Base-by-base conservation (phyloP, 2,329 filamentous ascomycete genomes). In the Pezicula carpinea region DNA sequence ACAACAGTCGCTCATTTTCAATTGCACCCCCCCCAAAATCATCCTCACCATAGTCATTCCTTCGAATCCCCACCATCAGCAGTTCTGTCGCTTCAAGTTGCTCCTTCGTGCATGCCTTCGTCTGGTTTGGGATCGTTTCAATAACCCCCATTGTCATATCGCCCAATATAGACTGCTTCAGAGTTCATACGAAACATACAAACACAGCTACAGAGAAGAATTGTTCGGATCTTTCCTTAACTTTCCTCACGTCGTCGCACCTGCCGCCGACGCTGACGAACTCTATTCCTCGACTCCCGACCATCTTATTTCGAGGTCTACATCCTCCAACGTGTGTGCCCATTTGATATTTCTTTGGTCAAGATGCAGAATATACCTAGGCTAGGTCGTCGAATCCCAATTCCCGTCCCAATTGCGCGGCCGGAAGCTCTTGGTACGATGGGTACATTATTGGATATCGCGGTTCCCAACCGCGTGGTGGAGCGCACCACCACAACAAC, bases 1-100 rank as follows among this genome's bases (percentile, higher is more conserved):
- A 51, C 61, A 32, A 53, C 54, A 66, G 63, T 67, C 70, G 64
- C 64, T 74, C 70, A 17, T 60, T 59, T 46, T 43, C 13, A 21
- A 38, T 17, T n/a, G n/a, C n/a, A n/a, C n/a, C n/a, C 35, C 17
- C 21, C 35, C 46, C 39, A 54, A 17, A 13, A 39, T 17, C 57
- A 44, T 50, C 50, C 59, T 56, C 55, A 62, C 59, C 49, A 46
- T 50, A 63, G 62, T 64, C 64, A 51, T 54, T 67, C 65, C 52
- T 66, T 66, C 52, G 41, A 53, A 23, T 23, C 39, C 19, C 8
- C 39, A 22, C 22, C 7, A 14, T 26, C 14, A 14, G 15, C n/a
- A 18, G 13, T 7, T 40, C 14, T 23, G 18, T 33, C 40, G 29
- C 41, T 43, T 33, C 18, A 35, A 38, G 39, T 44, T 29, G 18